Evolutionary conservation across 768 basidiomycete species (phyloP).

Genomic region (Tephrocybe rancida): DNA sequence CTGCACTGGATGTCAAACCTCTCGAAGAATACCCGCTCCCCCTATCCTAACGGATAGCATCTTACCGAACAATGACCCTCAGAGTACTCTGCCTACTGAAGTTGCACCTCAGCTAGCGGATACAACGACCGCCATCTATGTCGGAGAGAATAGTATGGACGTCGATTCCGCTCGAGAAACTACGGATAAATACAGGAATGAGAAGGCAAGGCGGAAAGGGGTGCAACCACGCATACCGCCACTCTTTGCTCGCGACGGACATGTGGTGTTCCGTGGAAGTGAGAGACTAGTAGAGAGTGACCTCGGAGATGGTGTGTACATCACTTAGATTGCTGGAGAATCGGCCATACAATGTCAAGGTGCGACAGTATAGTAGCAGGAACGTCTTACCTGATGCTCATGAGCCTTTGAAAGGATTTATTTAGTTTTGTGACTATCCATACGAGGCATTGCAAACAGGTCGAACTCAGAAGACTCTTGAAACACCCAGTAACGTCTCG

Average conservation of each 20-base stretch:
- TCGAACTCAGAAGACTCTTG: no score
- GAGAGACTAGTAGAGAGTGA: constrained; percentile 37
- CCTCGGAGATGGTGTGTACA: constrained; percentile 27
- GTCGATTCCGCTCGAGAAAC: neutral
- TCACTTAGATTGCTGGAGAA: no score
- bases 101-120: neutral
- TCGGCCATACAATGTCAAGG: neutral
- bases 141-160: neutral
- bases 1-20: constrained; percentile 58
- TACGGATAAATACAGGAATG: neutral
- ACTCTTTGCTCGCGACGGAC: constrained; percentile 66
- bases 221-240: constrained; percentile 48
- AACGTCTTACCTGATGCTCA: no score
- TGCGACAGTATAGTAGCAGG: no score
- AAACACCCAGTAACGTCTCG: no score
- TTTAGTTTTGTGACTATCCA: no score
- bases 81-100: neutral
- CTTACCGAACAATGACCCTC: neutral
- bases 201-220: constrained; percentile 18
- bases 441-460: no score
- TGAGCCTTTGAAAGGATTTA: neutral
- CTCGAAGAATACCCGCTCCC: constrained; percentile 71
- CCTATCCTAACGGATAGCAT: constrained; percentile 30
- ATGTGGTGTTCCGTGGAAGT: constrained; percentile 69
- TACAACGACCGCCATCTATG: no score